Evolutionary conservation across 1,284 basidiomycete genomes (phyloP).

Genomic region (Ceratobasidium sp.): DNA sequence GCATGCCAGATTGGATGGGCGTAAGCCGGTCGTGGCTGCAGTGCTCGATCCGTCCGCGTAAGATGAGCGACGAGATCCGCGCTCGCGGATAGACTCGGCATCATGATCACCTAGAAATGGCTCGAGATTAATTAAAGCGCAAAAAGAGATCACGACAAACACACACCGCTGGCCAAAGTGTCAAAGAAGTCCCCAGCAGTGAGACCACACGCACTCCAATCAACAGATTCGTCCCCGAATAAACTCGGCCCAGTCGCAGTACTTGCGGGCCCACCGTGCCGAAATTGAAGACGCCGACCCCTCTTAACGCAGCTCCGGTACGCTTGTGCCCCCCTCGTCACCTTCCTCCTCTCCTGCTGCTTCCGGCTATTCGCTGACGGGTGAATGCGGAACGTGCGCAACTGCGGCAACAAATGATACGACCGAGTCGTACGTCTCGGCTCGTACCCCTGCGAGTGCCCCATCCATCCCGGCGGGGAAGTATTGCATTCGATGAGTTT

Average conservation of each 20-base stretch:
- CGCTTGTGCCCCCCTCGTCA: conserved; percentile 53
- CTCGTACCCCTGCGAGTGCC: conserved; percentile 57
- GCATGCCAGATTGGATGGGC: conserved; percentile 86
- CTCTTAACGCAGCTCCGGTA: conserved; percentile 74
- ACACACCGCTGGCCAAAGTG: conserved; percentile 65
- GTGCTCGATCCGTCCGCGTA: conserved; percentile 88
- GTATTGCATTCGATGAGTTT: conserved; percentile 80
- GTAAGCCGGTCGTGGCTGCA: conserved; percentile 89
- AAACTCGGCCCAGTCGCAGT: conserved; percentile 83
- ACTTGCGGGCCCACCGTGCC: conserved; percentile 77
- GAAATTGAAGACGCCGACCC: conserved; percentile 73
- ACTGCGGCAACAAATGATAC: conserved; percentile 81
- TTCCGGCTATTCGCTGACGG: conserved; percentile 49
- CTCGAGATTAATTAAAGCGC: background rate
- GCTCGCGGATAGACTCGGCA: conserved; percentile 50
- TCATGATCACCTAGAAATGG: conserved; percentile 45
- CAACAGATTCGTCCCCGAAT: conserved; percentile 84
- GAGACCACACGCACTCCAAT: conserved; percentile 68
- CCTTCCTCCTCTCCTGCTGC: conserved; percentile 61
- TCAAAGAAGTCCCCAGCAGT: conserved; percentile 92
- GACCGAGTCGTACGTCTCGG: conserved; percentile 72
- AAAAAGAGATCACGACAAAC: background rate
- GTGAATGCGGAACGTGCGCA: conserved; percentile 54
- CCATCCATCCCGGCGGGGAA: conserved; percentile 57
- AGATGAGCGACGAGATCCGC: conserved; percentile 79